phyloP scores from a whole-genome alignment of 768 basidiomycete species.

The Boletus insuetus region DNA sequence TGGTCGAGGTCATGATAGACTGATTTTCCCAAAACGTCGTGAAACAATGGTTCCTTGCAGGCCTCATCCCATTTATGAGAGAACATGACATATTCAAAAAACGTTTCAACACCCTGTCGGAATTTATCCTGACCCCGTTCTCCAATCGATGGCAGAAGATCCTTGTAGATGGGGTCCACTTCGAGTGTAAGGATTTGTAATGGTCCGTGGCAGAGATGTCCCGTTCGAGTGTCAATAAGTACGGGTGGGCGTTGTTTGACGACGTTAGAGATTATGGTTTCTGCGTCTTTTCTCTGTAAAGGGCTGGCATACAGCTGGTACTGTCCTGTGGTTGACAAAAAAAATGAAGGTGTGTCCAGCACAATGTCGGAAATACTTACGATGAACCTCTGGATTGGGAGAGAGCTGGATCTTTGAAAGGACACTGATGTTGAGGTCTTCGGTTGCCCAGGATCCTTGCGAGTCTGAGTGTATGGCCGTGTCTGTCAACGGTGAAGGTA shows the following conservation, averaged over 20 bases:
- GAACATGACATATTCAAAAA: conserved; percentile 11
- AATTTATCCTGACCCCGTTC: background rate
- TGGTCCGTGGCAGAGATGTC: background rate
- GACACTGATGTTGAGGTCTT: background rate
- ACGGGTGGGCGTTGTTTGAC: background rate
- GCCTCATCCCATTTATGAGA: conserved; percentile 8
- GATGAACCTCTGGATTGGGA: background rate
- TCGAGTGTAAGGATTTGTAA: conserved; percentile 4
- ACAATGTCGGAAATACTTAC: background rate
- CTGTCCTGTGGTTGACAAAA: background rate
- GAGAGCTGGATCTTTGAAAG: conserved; percentile 4
- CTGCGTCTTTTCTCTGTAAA: background rate
- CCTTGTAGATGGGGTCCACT: background rate
- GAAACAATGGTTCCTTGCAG: background rate
- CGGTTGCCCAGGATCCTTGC: background rate
- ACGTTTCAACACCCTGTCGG: background rate
- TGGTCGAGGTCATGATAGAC: background rate
- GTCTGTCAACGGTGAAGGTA: background rate
- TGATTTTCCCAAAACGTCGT: background rate
- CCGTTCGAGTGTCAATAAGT: conserved; percentile 5
- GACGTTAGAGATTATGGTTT: background rate
- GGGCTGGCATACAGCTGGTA: background rate
- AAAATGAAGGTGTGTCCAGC: background rate
- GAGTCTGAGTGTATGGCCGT: background rate
- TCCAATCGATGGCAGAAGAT: background rate